Percentiles rank a stretch among this genome's conserved stretches.
Conservation (phyloP, 805 yeast species). For the Grigorovia humatica region DNA sequence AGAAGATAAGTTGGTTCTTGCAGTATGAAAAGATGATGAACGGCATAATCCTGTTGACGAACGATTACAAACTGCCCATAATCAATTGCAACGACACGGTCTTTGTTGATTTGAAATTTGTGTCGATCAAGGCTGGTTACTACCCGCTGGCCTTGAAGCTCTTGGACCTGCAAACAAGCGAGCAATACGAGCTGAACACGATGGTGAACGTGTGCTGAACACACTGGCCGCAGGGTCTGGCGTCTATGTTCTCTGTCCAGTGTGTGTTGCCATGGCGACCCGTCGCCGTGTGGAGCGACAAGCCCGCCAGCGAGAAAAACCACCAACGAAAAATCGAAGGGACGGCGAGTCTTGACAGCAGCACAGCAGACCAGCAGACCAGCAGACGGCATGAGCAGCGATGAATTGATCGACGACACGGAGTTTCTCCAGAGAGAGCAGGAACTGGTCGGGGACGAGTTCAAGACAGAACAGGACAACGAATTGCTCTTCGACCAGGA, state of each 20-base stretch:
- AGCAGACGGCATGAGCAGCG: conserved; percentile 68
- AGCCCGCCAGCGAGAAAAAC: too few species aligned
- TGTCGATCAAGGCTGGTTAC: conserved; percentile 24
- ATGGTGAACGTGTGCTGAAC: not conserved
- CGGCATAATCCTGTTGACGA: conserved; percentile 25
- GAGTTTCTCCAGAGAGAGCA: conserved; percentile 63
- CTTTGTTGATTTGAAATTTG: conserved; percentile 20
- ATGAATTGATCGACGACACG: conserved; percentile 25
- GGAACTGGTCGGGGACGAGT: conserved; percentile 60
- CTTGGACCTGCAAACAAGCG: conserved; percentile 23
- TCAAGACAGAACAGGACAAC: conserved; percentile 52
- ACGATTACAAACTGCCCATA: conserved; percentile 25
- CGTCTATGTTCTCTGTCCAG: too few species aligned
- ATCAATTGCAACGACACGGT: conserved; percentile 21
- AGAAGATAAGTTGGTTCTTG: conserved; percentile 14
- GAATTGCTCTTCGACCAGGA: conserved; percentile 27
- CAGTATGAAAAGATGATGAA: conserved; percentile 19
- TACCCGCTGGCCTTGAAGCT: conserved; percentile 26
- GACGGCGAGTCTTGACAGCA: too few species aligned
- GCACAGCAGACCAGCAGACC: too few species aligned
- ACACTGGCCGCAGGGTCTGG: too few species aligned
- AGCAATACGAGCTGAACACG: conserved; percentile 13
- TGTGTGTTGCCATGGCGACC: too few species aligned
- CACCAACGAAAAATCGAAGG: too few species aligned
- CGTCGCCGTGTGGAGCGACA: too few species aligned